Conservation (phyloP, 495 filamentous ascomycete genomes). For the Durotheca rogersii region DNA sequence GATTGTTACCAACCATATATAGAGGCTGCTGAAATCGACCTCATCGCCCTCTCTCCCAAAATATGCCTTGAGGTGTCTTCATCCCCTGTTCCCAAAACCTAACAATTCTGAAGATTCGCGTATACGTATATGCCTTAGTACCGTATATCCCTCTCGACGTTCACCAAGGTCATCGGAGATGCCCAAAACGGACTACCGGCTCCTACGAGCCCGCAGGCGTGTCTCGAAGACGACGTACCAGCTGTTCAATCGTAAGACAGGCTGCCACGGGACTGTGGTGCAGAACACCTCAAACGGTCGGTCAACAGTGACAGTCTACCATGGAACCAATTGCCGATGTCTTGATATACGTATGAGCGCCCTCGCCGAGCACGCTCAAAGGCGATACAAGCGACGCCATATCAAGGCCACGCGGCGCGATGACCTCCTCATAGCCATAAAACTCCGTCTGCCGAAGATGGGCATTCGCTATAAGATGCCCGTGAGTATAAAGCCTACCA, state of each 20-base stretch:
- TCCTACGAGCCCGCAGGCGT: constrained; percentile 9
- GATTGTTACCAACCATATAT: too few relatives aligned
- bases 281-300: neutral
- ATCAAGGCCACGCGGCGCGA: constrained; percentile 8
- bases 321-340: neutral
- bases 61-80: too few relatives aligned
- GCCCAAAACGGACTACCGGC: neutral
- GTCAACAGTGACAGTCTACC: constrained; percentile 9
- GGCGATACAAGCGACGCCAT: neutral
- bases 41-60: too few relatives aligned
- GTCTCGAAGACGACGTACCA: constrained; percentile 7
- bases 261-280: constrained; percentile 12
- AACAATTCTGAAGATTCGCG: too few relatives aligned
- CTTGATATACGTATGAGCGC: constrained; percentile 1
- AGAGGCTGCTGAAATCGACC: too few relatives aligned
- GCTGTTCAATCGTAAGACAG: constrained; percentile 8
- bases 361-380: constrained; percentile 1
- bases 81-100: too few relatives aligned
- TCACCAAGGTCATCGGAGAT: neutral
- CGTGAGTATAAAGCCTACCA: neutral
- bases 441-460: constrained; percentile 10
- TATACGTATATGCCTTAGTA: too few relatives aligned
- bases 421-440: constrained; percentile 12
- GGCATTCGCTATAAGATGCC: neutral
- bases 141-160: too few relatives aligned